A percentile compares a stretch with the other conserved stretches of the same genome.
phyloP scores from a whole-genome alignment of 805 yeast genomes.

The Nakazawaea ishiwadae region DNA sequence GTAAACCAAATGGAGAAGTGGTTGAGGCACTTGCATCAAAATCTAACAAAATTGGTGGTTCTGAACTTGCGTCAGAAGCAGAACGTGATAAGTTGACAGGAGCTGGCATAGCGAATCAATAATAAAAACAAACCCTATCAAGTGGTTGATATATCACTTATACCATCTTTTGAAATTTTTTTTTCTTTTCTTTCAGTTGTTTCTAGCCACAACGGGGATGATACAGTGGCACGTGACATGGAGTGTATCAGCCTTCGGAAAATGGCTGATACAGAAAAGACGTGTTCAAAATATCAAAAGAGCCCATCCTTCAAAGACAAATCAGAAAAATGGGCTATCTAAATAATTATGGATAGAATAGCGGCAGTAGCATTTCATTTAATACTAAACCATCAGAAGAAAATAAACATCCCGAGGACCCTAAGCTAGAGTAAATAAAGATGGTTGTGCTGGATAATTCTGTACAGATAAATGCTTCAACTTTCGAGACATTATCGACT shows the following conservation, averaged over 20 bases:
- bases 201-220: too few relatives aligned
- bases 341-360: too few relatives aligned
- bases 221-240: not conserved
- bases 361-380: too few relatives aligned
- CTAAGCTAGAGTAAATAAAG: not conserved
- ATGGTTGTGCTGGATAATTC: not conserved
- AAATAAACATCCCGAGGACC: too few relatives aligned
- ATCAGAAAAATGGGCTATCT: too few relatives aligned
- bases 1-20: constrained; percentile 55
- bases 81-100: constrained; percentile 11
- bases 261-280: not conserved
- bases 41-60: constrained; percentile 30
- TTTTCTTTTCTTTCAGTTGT: too few relatives aligned
- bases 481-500: not conserved
- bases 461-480: not conserved
- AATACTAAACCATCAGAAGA: too few relatives aligned
- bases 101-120: not conserved
- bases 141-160: too few relatives aligned
- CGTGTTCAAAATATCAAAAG: too few relatives aligned
- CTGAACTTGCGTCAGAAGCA: constrained; percentile 33
- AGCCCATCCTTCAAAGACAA: too few relatives aligned
- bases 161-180: too few relatives aligned
- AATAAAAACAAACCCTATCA: too few relatives aligned
- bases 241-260: not conserved
- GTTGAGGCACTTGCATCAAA: constrained; percentile 24